Evolutionary conservation across 148 eudicot genomes (phyloP).

Genomic region (Persicaria maculosa): DNA sequence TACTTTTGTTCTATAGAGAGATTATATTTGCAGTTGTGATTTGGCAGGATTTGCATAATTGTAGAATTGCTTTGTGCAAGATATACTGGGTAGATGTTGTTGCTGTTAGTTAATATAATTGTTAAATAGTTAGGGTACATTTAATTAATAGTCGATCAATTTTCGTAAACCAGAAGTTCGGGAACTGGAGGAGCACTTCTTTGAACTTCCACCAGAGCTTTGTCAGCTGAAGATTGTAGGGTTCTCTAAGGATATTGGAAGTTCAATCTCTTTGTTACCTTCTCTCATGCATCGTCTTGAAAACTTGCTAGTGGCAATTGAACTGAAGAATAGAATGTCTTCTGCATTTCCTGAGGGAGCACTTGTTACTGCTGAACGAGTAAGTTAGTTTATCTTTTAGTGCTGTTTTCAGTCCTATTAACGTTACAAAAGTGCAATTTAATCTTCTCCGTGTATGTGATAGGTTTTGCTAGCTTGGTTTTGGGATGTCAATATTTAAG

Average conservation of each 20-base stretch:
- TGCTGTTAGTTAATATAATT: neutral
- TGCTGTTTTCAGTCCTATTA: neutral
- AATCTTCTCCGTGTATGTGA: conserved; percentile 2
- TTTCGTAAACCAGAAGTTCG: conserved; percentile 38
- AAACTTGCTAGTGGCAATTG: conserved; percentile 85
- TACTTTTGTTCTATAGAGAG: neutral
- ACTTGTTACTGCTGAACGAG: conserved; percentile 50
- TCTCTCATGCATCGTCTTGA: conserved; percentile 89
- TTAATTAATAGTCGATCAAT: neutral
- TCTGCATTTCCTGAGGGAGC: conserved; percentile 74
- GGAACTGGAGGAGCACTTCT: conserved; percentile 80
- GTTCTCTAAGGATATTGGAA: conserved; percentile 87
- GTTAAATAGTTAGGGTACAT: neutral
- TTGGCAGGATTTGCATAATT: neutral
- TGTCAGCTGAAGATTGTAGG: conserved; percentile 81
- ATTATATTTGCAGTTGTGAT: neutral
- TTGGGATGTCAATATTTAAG: neutral
- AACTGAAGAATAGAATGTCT: conserved; percentile 59
- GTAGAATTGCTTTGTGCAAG: neutral
- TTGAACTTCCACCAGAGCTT: conserved; percentile 91
- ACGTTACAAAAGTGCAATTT: neutral
- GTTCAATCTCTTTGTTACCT: conserved; percentile 84
- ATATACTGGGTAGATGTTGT: neutral
- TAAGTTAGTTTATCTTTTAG: conserved; percentile 22
- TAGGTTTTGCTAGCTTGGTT: neutral